Base-by-base conservation (phyloP, 2,329 filamentous ascomycete species). In the Talaromyces funiculosus region DNA sequence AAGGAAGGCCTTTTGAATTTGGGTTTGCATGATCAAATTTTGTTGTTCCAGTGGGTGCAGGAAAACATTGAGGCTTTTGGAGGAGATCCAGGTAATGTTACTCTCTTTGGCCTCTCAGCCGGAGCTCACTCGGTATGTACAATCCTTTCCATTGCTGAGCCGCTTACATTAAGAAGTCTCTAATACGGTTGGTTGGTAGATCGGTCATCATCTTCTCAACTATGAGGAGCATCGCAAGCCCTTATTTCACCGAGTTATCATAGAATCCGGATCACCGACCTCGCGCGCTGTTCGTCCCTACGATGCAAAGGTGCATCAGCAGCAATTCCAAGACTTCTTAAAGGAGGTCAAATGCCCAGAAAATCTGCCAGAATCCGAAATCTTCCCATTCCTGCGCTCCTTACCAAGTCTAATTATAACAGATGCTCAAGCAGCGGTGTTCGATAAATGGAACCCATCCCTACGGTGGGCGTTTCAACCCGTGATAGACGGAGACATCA, bases 21-120 rank as follows among this genome's bases (percentile, higher is more conserved):
- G 3, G 90, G 90, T 3, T 79, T 90, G 2, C 78, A 89, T 0
- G 90, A 93, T 67, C 89, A 92, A 67, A 80, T 88, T 29, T 79
- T 88, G 64, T 89, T 83, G 0, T 78, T 93, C 6, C 76, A 92
- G 69, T 93, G 90, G 90, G 83, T 90, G 0, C 85, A 87, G 8
- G 88, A 90, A 66, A 90, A 92, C 90, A 61, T 61, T 12, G 42
- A 33, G 18, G 53, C 42, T 6, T 61, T 61, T n/a, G 59, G 59
- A 56, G 59, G 90, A 18, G 89, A 93, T 69, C 86, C 89, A 0
- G 78, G 80, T n/a, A 89, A 88, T 70, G 88, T 92, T 4, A 92
- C 89, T 0, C 87, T 93, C 62, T 90, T 87, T 86, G 90, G 90
- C 20, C 86, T 92, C 69, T 86, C 82, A 2, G 86, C 88, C 0